Base-by-base conservation (phyloP, 148 eudicot genomes). In the Diospyros kaki region DNA sequence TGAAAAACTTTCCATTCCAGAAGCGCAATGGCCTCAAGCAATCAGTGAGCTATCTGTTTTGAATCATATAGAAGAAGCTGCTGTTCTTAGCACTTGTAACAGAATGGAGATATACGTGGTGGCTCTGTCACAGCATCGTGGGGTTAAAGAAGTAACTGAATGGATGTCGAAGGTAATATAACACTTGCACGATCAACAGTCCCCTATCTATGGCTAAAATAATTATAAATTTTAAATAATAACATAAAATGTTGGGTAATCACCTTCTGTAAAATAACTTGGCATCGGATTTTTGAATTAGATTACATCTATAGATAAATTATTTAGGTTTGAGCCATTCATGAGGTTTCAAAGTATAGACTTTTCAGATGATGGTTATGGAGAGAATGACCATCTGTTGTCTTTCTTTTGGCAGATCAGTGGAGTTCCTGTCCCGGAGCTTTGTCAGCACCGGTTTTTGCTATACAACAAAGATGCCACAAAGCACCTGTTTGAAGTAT, bases 61-160 rank as follows among this genome's bases (percentile, higher is more conserved):
- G 54, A 87, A 87, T 68, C 90, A 87, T 76, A 87, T 87, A 51
- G 90, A 87, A 69, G 87, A 87, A 71, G 90, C 90, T 71, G 87
- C 87, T 66, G 83, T 87, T 76, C 83, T 87, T 38, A 84, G 87
- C 55, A 87, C 90, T 9, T 87, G 90, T 66, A 87, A 87, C 83
- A 82, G 87, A 71, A 73, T 84, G 79, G 90, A 87, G 76, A 78
- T 87, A 73, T 87, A 87, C 43, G 84, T 84, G 2, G 82, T 84
- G 77, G 90, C 90, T 64, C 67, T 87, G 48, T 84, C 87, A 59
- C 87, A 78, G 64, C 69, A 82, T 68, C 87, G 87, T 18, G 90
- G 90, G 66, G 78, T 87, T 68, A 87, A 82, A 64, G 90, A 87
- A 82, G 86, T 87, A 11, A 87, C 87, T 43, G 86, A 87, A 63